Percentiles rank a stretch among this genome's conserved stretches.
Evolutionary conservation across 2,329 filamentous ascomycete species (phyloP).

Genomic region (Phialophora expanda): DNA sequence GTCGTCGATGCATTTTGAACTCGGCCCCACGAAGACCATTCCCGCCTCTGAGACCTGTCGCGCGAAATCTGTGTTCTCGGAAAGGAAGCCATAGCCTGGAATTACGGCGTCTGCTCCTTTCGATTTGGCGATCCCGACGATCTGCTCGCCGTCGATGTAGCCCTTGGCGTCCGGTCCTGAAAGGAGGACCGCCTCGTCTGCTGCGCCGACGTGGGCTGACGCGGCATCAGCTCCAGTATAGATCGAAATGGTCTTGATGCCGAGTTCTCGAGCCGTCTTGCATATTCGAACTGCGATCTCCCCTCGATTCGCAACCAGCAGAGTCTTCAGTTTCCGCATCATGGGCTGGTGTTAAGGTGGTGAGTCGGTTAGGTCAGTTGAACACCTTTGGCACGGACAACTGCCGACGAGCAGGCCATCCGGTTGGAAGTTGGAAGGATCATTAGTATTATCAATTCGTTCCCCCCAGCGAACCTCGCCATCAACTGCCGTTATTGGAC

Average conservation of each 20-base stretch:
- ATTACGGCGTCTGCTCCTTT: slow-evolving; percentile 63
- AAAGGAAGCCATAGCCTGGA: slow-evolving; percentile 71
- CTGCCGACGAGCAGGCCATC: background rate
- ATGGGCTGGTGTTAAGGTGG: slow-evolving; percentile 4
- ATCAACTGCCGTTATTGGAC: slow-evolving; percentile 24
- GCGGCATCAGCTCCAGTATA: slow-evolving; percentile 63
- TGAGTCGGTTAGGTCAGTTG: background rate
- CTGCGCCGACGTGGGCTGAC: slow-evolving; percentile 60
- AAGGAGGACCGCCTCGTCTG: slow-evolving; percentile 60
- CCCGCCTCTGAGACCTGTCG: slow-evolving; percentile 58
- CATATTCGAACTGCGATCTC: slow-evolving; percentile 63
- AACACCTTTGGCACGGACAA: background rate
- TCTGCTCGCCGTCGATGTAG: slow-evolving; percentile 49
- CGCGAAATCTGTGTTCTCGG: slow-evolving; percentile 68
- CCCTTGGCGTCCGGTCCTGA: slow-evolving; percentile 55
- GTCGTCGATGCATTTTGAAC: slow-evolving; percentile 57
- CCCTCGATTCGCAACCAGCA: slow-evolving; percentile 65
- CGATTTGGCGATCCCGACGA: slow-evolving; percentile 58
- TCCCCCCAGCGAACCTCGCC: background rate
- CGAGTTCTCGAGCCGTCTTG: slow-evolving; percentile 52
- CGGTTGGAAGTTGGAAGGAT: slow-evolving; percentile 1
- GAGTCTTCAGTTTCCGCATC: slow-evolving; percentile 52
- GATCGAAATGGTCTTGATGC: slow-evolving; percentile 61
- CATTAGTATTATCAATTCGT: slow-evolving; percentile 15
- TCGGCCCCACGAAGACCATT: slow-evolving; percentile 65